These are phyloP conservation scores for Vitis hybrid DNA, from an alignment of 177 flowering plant species.

Conservation along the genomic window DNA sequence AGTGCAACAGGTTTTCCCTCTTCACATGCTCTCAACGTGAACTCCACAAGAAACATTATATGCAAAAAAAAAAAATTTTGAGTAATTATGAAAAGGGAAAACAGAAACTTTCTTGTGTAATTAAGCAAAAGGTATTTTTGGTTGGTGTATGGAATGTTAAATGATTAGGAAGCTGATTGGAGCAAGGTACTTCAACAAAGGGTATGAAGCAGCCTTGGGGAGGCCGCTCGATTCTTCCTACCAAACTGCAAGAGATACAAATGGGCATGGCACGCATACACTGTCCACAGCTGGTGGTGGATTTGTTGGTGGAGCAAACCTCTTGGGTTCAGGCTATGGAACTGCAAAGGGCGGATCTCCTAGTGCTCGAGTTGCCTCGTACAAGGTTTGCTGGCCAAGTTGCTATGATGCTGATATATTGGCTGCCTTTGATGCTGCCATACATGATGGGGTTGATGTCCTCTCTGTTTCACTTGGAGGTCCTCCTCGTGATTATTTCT, in stretches of 20 bases:
- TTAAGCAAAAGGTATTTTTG: too few relatives aligned
- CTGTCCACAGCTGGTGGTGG: slow-evolving; percentile 68
- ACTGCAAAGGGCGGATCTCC: slow-evolving; percentile 85
- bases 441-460: slow-evolving; percentile 71
- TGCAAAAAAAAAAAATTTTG: too few relatives aligned
- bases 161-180: slow-evolving; percentile 66
- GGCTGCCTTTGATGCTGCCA: slow-evolving; percentile 58
- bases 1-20: slow-evolving; percentile 39
- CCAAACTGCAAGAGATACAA: slow-evolving; percentile 40
- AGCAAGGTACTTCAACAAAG: slow-evolving; percentile 60
- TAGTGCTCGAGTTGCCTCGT: slow-evolving; percentile 65
- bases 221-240: neutral
- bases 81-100: too few relatives aligned
- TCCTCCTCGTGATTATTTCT: slow-evolving; percentile 25
- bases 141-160: too few relatives aligned
- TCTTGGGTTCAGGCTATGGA: slow-evolving; percentile 50
- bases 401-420: slow-evolving; percentile 60
- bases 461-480: slow-evolving; percentile 66
- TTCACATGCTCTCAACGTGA: too few relatives aligned
- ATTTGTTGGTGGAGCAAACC: slow-evolving; percentile 49
- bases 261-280: slow-evolving; percentile 79
- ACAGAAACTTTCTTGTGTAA: too few relatives aligned
- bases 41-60: too few relatives aligned
- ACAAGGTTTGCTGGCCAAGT: slow-evolving; percentile 66
- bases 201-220: slow-evolving; percentile 11